Percentiles rank a stretch among this genome's conserved stretches.
Evolutionary conservation across 2,329 filamentous ascomycete genomes (phyloP).

Genomic region (Penicillium thymicola): DNA sequence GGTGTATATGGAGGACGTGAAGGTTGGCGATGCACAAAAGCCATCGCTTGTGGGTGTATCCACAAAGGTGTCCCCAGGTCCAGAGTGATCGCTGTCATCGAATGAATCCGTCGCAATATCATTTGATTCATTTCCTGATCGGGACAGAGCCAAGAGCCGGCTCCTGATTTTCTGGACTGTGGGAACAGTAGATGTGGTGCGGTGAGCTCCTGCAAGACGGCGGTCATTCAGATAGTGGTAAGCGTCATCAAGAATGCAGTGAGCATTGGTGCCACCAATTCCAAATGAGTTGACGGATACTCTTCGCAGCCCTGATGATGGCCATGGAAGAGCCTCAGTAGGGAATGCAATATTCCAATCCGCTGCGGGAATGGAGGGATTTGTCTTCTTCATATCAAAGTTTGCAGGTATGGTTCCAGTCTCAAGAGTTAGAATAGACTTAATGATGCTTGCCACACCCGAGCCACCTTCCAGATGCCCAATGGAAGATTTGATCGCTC

Average conservation of each 20-base stretch:
- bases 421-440: constrained; percentile 44
- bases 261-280: constrained; percentile 35
- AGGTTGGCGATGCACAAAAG: constrained; percentile 2
- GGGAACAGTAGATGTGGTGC: constrained; percentile 4
- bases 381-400: constrained; percentile 40
- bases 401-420: constrained; percentile 46
- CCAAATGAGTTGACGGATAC: constrained; percentile 39
- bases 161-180: neutral
- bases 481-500: constrained; percentile 23
- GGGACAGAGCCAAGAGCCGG: neutral
- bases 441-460: constrained; percentile 38
- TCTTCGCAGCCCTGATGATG: constrained; percentile 23
- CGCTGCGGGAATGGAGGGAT: constrained; percentile 34
- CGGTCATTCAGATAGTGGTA: constrained; percentile 20
- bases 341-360: constrained; percentile 35
- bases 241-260: constrained; percentile 34
- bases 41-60: constrained; percentile 15
- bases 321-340: constrained; percentile 24
- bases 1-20: neutral
- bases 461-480: constrained; percentile 31
- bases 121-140: neutral
- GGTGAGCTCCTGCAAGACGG: constrained; percentile 9
- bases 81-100: constrained; percentile 13
- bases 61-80: neutral
- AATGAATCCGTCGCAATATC: neutral